Percentiles rank a stretch among this genome's conserved stretches.
Evolutionary conservation across 148 eudicot genomes (phyloP).

Genomic region (Agrostemma githago): DNA sequence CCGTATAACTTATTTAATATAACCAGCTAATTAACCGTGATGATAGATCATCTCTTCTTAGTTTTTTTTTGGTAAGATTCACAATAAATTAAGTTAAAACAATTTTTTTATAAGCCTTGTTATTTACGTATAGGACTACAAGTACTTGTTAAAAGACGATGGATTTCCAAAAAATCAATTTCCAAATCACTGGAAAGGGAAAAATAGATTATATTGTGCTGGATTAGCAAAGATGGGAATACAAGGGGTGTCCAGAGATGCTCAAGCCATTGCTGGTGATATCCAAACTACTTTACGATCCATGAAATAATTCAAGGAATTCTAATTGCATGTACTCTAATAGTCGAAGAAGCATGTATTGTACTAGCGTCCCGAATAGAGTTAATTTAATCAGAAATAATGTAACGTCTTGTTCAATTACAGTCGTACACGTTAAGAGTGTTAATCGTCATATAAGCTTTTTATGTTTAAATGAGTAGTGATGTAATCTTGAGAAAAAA

Average conservation of each 20-base stretch:
- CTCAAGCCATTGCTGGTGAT: conserved; percentile 28
- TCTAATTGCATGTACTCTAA: no score
- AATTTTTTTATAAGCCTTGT: not conserved
- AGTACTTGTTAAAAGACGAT: conserved; percentile 20
- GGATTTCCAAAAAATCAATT: conserved; percentile 25
- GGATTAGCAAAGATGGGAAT: conserved; percentile 38
- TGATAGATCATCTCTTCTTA: no score
- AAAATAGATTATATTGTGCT: conserved; percentile 26
- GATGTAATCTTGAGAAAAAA: no score
- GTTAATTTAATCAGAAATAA: not conserved
- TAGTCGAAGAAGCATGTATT: not conserved
- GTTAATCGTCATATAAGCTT: no score
- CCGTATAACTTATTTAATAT: no score
- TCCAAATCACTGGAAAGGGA: conserved; percentile 35
- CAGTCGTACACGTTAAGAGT: not conserved
- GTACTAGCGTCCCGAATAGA: not conserved
- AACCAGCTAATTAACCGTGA: no score
- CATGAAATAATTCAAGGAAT: not conserved
- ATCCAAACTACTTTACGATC: conserved; percentile 13
- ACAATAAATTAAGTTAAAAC: not conserved
- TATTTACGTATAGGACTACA: conserved; percentile 21
- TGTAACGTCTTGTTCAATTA: not conserved
- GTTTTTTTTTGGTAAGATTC: no score
- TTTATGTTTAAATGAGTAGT: no score
- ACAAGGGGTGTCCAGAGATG: conserved; percentile 28